Conservation (phyloP, 345 rosid species). For the Rhodamnia argentea region DNA sequence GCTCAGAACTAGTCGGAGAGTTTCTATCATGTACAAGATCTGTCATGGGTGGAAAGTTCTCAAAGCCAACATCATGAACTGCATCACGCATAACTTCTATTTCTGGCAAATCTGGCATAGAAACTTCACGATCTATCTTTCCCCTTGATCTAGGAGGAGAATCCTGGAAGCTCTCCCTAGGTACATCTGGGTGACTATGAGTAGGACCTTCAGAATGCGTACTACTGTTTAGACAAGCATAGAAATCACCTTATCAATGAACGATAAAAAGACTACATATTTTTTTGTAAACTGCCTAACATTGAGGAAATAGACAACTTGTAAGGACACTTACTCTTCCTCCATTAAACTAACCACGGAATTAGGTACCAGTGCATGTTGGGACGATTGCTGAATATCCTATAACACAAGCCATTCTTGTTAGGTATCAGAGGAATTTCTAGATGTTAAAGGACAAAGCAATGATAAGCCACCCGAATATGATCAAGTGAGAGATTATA, state of each 20-base stretch:
- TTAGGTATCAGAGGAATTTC: neutral
- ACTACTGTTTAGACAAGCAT: neutral
- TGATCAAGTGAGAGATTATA: neutral
- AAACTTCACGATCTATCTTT: slow-evolving; percentile 1
- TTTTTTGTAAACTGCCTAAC: neutral
- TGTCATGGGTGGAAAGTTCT: slow-evolving; percentile 11
- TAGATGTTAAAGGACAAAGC: neutral
- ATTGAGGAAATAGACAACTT: neutral
- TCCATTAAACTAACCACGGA: neutral
- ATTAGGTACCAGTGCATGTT: neutral
- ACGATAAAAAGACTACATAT: neutral
- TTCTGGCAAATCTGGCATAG: slow-evolving; percentile 33
- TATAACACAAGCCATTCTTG: neutral
- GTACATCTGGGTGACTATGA: neutral
- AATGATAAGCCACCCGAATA: neutral
- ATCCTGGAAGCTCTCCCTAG: slow-evolving; percentile 32
- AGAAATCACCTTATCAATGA: neutral
- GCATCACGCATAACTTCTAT: slow-evolving; percentile 57
- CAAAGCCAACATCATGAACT: slow-evolving; percentile 17
- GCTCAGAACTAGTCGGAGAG: slow-evolving; percentile 14
- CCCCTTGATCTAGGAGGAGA: neutral
- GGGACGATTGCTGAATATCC: neutral
- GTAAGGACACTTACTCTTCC: neutral
- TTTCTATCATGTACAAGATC: slow-evolving; percentile 7
- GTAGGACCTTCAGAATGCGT: neutral